Percentiles rank a stretch among this genome's conserved stretches.
These are phyloP conservation scores for Coprinellus micaceus DNA, from an alignment of 768 basidiomycete genomes.

Conservation along the genomic window DNA sequence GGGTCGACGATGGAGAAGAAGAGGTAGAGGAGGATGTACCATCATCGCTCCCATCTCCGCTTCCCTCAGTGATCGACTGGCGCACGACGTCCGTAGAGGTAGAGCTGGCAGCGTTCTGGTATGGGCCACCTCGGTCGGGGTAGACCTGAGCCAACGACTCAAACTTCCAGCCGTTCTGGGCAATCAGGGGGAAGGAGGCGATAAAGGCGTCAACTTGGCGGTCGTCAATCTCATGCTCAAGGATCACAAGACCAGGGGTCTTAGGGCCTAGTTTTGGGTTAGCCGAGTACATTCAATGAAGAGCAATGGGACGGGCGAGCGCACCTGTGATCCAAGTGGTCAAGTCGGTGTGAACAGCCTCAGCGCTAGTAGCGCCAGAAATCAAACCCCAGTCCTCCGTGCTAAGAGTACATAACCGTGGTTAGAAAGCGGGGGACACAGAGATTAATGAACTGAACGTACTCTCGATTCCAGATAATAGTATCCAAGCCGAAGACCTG, in stretches of 20 bases:
- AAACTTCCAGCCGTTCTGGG: constrained; percentile 67
- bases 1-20: not conserved
- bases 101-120: constrained; percentile 44
- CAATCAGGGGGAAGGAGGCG: constrained; percentile 57
- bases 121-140: constrained; percentile 29
- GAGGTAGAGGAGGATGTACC: not conserved
- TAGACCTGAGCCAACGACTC: constrained; percentile 49
- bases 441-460: constrained; percentile 9
- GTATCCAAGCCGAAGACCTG: constrained; percentile 73
- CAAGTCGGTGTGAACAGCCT: constrained; percentile 47
- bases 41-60: not conserved
- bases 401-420: constrained; percentile 30
- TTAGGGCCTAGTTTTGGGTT: constrained; percentile 48
- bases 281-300: not conserved
- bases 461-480: constrained; percentile 93
- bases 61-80: not conserved
- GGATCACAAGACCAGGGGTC: constrained; percentile 70
- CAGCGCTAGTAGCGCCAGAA: constrained; percentile 37
- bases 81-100: constrained; percentile 28
- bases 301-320: constrained; percentile 7
- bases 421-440: constrained; percentile 1
- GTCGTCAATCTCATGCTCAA: constrained; percentile 79
- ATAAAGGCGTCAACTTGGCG: constrained; percentile 66
- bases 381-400: constrained; percentile 74
- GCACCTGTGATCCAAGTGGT: constrained; percentile 53